Percentiles rank a stretch among this genome's conserved stretches.
These are phyloP conservation scores for Xylogone sp. DNA, from an alignment of 2,329 filamentous ascomycete genomes.

Conservation along the genomic window DNA sequence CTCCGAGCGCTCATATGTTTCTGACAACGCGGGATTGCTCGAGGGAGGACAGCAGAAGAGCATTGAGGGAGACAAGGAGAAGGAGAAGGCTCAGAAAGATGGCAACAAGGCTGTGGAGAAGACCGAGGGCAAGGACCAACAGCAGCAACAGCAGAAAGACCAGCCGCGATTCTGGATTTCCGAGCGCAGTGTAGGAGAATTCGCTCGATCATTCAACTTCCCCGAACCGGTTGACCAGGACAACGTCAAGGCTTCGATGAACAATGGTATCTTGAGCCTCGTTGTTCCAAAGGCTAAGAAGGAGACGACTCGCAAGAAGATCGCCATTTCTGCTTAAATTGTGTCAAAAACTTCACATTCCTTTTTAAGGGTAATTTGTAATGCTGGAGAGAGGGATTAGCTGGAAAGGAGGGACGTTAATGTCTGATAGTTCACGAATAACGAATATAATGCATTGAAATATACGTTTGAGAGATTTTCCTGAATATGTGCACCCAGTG, in stretches of 20 bases:
- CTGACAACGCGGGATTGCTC: background rate
- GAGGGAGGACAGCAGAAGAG: background rate
- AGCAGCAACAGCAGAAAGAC: background rate
- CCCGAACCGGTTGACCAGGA: constrained; percentile 60
- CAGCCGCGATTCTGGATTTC: constrained; percentile 57
- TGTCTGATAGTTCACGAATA: too few relatives aligned
- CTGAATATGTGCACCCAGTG: too few relatives aligned
- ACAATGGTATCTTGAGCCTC: constrained; percentile 63
- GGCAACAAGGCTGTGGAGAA: background rate
- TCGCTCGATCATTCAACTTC: constrained; percentile 67
- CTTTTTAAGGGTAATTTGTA: too few relatives aligned
- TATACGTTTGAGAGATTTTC: too few relatives aligned
- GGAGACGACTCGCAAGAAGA: constrained; percentile 48
- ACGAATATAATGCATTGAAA: too few relatives aligned
- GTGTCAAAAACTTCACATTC: background rate
- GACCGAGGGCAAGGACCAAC: background rate
- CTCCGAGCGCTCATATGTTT: constrained; percentile 41
- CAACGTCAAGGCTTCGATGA: constrained; percentile 56
- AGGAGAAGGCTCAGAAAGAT: too few relatives aligned
- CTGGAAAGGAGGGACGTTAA: too few relatives aligned
- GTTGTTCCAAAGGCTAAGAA: constrained; percentile 63
- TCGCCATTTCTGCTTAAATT: constrained; percentile 35
- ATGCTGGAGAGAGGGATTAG: too few relatives aligned
- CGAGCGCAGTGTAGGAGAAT: constrained; percentile 64
- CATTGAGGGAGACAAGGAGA: background rate